phyloP scores from a whole-genome alignment of 2,329 filamentous ascomycete genomes.

The Colletotrichum sp. region DNA sequence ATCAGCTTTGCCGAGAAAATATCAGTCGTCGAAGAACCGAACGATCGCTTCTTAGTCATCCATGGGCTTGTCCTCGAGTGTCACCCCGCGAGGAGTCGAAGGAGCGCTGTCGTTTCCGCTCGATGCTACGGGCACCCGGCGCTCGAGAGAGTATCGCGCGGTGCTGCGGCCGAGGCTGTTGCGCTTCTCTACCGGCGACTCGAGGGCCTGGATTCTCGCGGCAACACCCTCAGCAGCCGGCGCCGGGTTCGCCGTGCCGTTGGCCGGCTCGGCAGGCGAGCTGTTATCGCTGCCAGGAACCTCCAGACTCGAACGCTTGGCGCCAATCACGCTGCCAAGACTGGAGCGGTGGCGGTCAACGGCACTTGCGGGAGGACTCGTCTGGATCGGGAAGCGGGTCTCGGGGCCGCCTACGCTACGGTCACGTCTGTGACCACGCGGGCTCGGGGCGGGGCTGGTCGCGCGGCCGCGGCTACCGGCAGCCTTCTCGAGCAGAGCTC shows the following conservation, averaged over 20 bases:
- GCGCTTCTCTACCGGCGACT: conserved; percentile 59
- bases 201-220: conserved; percentile 22
- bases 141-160: conserved; percentile 53
- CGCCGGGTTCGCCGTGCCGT: conserved; percentile 38
- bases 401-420: conserved; percentile 75
- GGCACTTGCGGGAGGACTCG: conserved; percentile 61
- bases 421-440: conserved; percentile 74
- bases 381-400: conserved; percentile 85
- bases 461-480: conserved; percentile 72
- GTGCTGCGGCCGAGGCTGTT: conserved; percentile 66
- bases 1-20: background rate
- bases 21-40: background rate
- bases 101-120: conserved; percentile 23
- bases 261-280: conserved; percentile 44
- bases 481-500: conserved; percentile 75
- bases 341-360: conserved; percentile 56
- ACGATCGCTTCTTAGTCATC: conserved; percentile 43
- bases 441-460: conserved; percentile 72
- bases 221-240: conserved; percentile 13
- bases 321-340: conserved; percentile 52
- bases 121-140: conserved; percentile 50
- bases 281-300: conserved; percentile 69
- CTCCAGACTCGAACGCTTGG: conserved; percentile 76
- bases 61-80: conserved; percentile 59
- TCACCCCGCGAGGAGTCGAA: conserved; percentile 45